Base-by-base conservation (phyloP, 23 red algal genomes). In the Gracilaria vermiculophylla region DNA sequence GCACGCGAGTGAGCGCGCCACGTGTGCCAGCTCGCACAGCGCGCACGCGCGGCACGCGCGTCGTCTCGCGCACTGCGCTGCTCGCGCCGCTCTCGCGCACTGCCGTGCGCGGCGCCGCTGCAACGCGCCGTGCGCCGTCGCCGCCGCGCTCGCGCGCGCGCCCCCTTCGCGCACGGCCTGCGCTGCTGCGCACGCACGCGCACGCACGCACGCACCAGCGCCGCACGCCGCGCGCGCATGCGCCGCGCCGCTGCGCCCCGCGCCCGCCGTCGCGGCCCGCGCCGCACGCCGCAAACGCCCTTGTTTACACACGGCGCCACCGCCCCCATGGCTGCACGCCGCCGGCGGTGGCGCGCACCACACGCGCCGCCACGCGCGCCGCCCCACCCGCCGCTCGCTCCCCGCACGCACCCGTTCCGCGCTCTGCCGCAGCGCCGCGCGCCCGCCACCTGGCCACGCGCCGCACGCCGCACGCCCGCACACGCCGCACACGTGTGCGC, bases 171-270 rank as follows among this genome's bases (percentile, higher is more conserved):
- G n/a, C n/a, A n/a, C n/a, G n/a, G n/a, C n/a, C n/a, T n/a, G n/a
- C n/a, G n/a, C n/a, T n/a, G n/a, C n/a, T n/a, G n/a, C n/a, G n/a
- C n/a, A n/a, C n/a, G n/a, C n/a, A n/a, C n/a, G n/a, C n/a, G n/a
- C n/a, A n/a, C n/a, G n/a, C n/a, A n/a, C n/a, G n/a, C n/a, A n/a
- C n/a, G n/a, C n/a, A n/a, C n/a, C n/a, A n/a, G n/a, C n/a, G n/a
- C n/a, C n/a, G 33, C 3, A 81, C 82, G 16, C 92, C 92, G 2
- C 44, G 58, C 36, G 78, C 31, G 24, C 14, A 12, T n/a, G 81
- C 42, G 17, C 25, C 28, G 41, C 48, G 28, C 92, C 92, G 89
- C 8, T 41, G 20, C 43, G 50, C 16, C 13, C 37, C 19, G n/a
- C 82, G 54, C 35, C 62, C 73, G 21, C 76, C 49, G 7, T 29